Conservation (phyloP, 2,329 filamentous ascomycete species). For the Hymenoscyphus scutula region DNA sequence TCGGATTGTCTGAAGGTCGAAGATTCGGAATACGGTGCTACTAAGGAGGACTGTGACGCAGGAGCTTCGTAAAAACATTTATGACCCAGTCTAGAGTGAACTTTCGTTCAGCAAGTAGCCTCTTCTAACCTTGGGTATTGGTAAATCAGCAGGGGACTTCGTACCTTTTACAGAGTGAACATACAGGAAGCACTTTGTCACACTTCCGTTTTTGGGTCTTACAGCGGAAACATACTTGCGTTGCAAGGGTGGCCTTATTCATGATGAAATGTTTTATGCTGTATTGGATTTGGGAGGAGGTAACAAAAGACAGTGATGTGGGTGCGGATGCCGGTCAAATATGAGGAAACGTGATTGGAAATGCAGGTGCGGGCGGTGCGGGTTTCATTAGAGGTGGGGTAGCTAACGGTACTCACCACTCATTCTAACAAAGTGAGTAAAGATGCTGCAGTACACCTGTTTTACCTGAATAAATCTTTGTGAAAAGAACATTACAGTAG, state of each 20-base stretch:
- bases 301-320: not conserved
- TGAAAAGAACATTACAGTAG: too few relatives aligned
- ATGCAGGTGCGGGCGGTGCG: too few relatives aligned
- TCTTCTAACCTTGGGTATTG: too few relatives aligned
- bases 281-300: not conserved
- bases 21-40: not conserved
- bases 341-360: too few relatives aligned
- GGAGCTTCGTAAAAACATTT: not conserved
- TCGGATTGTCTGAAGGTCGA: not conserved
- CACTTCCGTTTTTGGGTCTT: conserved; percentile 52
- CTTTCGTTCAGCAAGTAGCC: not conserved
- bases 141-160: not conserved
- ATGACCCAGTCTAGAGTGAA: not conserved
- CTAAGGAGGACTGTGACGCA: not conserved
- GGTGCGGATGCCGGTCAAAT: not conserved
- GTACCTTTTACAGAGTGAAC: conserved; percentile 42
- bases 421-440: too few relatives aligned
- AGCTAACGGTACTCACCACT: too few relatives aligned
- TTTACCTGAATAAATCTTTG: too few relatives aligned
- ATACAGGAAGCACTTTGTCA: conserved; percentile 49
- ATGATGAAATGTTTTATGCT: not conserved
- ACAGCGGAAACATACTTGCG: conserved; percentile 45
- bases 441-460: too few relatives aligned
- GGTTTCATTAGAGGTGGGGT: too few relatives aligned
- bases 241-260: conserved; percentile 25